Percentiles rank a stretch among this genome's conserved stretches.
These are phyloP conservation scores for Cystofilobasidium macerans DNA, from an alignment of 768 basidiomycete species.

Conservation along the genomic window DNA sequence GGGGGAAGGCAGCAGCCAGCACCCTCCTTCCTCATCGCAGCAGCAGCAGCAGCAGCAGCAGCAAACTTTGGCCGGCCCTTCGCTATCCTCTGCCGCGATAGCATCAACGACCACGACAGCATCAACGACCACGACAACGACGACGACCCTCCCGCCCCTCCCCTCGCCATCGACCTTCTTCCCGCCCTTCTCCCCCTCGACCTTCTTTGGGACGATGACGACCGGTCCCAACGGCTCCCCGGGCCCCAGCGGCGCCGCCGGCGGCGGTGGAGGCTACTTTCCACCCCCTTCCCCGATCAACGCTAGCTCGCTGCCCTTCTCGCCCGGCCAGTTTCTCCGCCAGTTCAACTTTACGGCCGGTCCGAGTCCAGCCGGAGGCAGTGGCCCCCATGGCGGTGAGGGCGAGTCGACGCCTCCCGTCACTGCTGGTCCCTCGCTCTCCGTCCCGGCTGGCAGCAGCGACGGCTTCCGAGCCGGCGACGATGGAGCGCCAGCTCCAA, in stretches of 20 bases:
- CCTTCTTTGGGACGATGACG: background rate
- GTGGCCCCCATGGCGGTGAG: no score
- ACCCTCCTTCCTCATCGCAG: no score
- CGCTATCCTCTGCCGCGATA: background rate
- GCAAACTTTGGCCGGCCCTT: no score
- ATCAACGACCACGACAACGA: background rate
- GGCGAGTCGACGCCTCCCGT: no score
- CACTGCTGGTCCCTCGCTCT: no score
- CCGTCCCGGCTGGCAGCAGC: no score
- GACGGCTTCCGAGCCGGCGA: no score
- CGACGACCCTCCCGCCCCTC: background rate
- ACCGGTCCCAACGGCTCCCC: no score
- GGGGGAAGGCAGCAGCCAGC: no score
- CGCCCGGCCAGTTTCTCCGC: slow-evolving; percentile 4
- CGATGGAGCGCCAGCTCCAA: no score
- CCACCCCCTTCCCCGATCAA: background rate
- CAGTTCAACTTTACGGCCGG: slow-evolving; percentile 3
- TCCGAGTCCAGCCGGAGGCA: background rate
- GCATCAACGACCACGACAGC: background rate
- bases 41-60: no score
- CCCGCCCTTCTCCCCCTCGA: background rate
- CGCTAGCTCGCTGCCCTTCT: background rate
- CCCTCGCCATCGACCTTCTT: background rate
- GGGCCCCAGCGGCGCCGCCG: no score
- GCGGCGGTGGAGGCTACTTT: background rate